Evolutionary conservation across 108 stramenopile species (phyloP).

Genomic region (Cylindrotheca closterium): DNA sequence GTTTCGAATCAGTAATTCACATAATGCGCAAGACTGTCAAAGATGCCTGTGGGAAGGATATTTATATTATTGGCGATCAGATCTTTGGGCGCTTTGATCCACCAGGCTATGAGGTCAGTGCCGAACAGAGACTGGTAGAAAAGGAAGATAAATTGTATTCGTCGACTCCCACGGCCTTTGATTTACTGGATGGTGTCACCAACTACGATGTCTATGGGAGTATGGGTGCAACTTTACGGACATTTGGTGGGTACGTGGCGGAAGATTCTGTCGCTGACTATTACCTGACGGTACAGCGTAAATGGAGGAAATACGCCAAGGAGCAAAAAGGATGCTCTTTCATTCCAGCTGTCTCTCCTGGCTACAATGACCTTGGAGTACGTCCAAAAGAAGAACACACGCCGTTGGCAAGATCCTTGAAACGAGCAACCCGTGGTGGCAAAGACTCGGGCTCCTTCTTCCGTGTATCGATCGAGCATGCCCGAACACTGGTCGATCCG

Average conservation of each 20-base stretch:
- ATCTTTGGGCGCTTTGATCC: constrained; percentile 30
- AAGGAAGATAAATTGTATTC: too few relatives aligned
- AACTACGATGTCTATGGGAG: constrained; percentile 43
- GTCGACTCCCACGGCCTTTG: too few relatives aligned
- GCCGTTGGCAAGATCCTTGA: constrained; percentile 31
- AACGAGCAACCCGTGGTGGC: too few relatives aligned
- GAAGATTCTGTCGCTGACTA: constrained; percentile 11
- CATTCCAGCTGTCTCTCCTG: constrained; percentile 40
- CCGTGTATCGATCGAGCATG: constrained; percentile 17
- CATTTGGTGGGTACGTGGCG: constrained; percentile 22
- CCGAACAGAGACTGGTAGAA: too few relatives aligned
- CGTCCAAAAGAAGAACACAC: constrained; percentile 31
- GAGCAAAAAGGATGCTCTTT: constrained; percentile 11
- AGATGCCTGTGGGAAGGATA: constrained; percentile 10
- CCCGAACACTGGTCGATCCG: constrained; percentile 24
- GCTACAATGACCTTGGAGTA: constrained; percentile 44
- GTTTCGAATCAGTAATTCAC: constrained; percentile 20
- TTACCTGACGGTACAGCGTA: constrained; percentile 12
- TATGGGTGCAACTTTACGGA: too few relatives aligned
- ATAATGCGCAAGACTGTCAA: constrained; percentile 24
- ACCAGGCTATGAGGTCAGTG: constrained; percentile 3
- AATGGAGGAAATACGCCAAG: constrained; percentile 33
- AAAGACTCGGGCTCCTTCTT: constrained; percentile 34
- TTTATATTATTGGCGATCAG: constrained; percentile 46
- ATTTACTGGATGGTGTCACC: constrained; percentile 43